Conservation (phyloP, 1,284 basidiomycete genomes). For the Moesziomyces sp. region DNA sequence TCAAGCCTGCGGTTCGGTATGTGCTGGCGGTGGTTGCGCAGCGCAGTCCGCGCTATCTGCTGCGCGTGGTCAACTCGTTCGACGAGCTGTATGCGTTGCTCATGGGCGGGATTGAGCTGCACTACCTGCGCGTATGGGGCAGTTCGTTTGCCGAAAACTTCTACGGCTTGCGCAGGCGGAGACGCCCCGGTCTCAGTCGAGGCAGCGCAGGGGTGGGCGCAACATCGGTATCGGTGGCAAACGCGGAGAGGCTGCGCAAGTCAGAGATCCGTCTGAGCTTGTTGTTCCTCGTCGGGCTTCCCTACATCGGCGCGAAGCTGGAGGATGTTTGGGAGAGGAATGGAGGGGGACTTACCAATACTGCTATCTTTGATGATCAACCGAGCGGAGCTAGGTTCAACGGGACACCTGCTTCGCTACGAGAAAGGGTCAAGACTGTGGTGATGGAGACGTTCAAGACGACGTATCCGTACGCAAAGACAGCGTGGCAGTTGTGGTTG, state of each 20-base stretch:
- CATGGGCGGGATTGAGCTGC: conserved; percentile 87
- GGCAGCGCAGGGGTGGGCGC: conserved; percentile 1
- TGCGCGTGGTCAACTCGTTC: conserved; percentile 90
- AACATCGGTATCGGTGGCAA: conserved; percentile 15
- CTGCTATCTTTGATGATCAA: conserved; percentile 3
- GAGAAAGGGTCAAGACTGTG: not conserved
- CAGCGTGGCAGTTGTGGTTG: conserved; percentile 81
- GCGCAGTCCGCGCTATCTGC: conserved; percentile 89
- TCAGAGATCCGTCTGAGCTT: conserved; percentile 39
- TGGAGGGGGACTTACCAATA: conserved; percentile 78
- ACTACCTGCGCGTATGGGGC: conserved; percentile 87
- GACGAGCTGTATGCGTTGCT: conserved; percentile 93
- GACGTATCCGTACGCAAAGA: conserved; percentile 84
- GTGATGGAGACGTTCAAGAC: conserved; percentile 20
- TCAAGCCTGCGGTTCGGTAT: conserved; percentile 96
- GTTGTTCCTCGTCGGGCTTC: conserved; percentile 78
- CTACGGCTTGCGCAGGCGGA: conserved; percentile 84
- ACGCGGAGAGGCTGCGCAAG: conserved; percentile 42
- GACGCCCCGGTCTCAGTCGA: conserved; percentile 72
- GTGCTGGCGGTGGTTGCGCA: conserved; percentile 92
- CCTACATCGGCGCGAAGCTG: conserved; percentile 87
- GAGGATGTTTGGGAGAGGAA: conserved; percentile 90
- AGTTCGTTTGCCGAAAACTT: conserved; percentile 89
- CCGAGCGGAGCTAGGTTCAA: conserved; percentile 6
- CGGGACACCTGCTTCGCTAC: not conserved